Evolutionary conservation across 441 rosid species (phyloP), one percentile per base, ranked within the genome.

Genomic region (Croton setiger): DNA sequence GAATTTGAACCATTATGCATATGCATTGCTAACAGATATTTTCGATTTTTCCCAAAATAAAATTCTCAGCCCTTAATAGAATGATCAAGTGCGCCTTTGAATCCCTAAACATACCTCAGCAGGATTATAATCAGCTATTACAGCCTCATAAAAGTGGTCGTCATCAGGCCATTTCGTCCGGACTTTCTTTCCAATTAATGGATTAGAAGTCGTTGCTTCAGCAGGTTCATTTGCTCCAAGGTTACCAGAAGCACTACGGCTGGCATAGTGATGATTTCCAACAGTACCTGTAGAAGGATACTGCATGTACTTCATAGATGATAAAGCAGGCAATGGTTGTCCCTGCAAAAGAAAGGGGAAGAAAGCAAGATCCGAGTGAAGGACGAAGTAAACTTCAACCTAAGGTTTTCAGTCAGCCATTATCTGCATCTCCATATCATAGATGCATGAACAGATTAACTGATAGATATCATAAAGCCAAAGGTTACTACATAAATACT

Each of bases 111-210:
- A 64, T 82, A 87, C 97, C 83, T 87, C 90, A 12, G 62, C 76
- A 64, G 89, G 79, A 69, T 90, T 89, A 77, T 90, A 89, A 62
- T 88, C 87, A 15, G 97, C 84, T 63, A 95, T 85, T 58, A 88
- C 87, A 77, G 99, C 99, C 85, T 90, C 91, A 56, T 95, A 95
- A 76, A 92, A 95, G 80, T 64, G 74, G 75, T 92, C 88, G 72
- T 92, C 98, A 60, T 87, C 97, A 57, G 98, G 98, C 98, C 98
- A 95, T 76, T 84, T 90, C 39, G 99, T 92, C 99, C 95, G 87
- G n/a, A 92, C 92, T 82, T 83, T 87, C 82, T 82, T 89, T 66
- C 99, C 99, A 45, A 95, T 74, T 62, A 86, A 80, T 36, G 75
- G 77, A 71, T 86, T 81, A 55, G 63, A 69, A 35, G 74, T 70